A percentile compares a stretch with the other conserved stretches of the same genome.
These are phyloP conservation scores for Leishmania tarentolae DNA, from an alignment of 208 protist species.

Conservation along the genomic window DNA sequence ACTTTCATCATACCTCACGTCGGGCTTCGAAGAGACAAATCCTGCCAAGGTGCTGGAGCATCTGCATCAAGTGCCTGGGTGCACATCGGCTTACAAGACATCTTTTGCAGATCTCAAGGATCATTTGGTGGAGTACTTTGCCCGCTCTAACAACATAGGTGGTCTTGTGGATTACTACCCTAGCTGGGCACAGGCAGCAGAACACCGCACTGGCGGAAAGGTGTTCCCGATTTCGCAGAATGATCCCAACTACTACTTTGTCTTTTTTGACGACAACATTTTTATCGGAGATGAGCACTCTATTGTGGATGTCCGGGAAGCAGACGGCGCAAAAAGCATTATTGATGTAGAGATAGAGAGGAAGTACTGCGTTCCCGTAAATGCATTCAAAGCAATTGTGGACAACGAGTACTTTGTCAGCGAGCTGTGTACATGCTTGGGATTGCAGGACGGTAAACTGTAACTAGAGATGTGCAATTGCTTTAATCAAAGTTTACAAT, in stretches of 20 bases:
- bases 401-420: conserved; percentile 86
- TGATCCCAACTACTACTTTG: conserved; percentile 43
- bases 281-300: conserved; percentile 80
- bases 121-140: conserved; percentile 58
- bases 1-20: conserved; percentile 32
- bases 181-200: conserved; percentile 78
- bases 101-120: conserved; percentile 54
- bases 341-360: conserved; percentile 45
- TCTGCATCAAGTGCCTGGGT: conserved; percentile 50
- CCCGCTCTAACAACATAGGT: conserved; percentile 57
- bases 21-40: conserved; percentile 32
- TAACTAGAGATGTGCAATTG: neutral
- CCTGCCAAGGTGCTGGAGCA: conserved; percentile 28
- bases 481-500: neutral
- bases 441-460: conserved; percentile 36
- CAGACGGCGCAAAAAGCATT: conserved; percentile 42
- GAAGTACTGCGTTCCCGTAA: conserved; percentile 79
- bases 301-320: conserved; percentile 86
- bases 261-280: conserved; percentile 94
- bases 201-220: conserved; percentile 80
- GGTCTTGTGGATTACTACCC: conserved; percentile 92
- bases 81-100: conserved; percentile 41
- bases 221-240: conserved; percentile 67
- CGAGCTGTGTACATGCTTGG: conserved; percentile 45
- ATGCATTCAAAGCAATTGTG: conserved; percentile 83